phyloP scores from a whole-genome alignment of 805 yeast species.

The Soucietia sequanensis region DNA sequence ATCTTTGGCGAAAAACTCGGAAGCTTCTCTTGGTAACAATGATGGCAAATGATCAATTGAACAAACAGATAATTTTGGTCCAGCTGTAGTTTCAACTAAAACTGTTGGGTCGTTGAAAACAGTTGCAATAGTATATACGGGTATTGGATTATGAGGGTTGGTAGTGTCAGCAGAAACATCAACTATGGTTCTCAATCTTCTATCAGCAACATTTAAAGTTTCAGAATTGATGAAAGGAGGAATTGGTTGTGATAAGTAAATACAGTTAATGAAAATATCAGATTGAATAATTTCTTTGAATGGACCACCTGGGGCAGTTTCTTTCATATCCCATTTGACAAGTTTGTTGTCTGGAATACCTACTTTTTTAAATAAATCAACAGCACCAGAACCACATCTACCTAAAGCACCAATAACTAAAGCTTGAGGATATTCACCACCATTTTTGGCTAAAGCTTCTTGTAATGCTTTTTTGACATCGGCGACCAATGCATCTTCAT shows the following conservation, averaged over 20 bases:
- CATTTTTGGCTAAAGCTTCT: slow-evolving; percentile 54
- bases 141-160: slow-evolving; percentile 96
- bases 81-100: slow-evolving; percentile 68
- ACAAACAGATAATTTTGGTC: slow-evolving; percentile 86
- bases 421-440: slow-evolving; percentile 71
- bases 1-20: slow-evolving; percentile 86
- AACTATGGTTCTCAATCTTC: slow-evolving; percentile 87
- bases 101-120: slow-evolving; percentile 91
- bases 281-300: slow-evolving; percentile 85
- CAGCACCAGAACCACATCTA: slow-evolving; percentile 98
- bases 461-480: slow-evolving; percentile 63
- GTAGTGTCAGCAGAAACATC: slow-evolving; percentile 99
- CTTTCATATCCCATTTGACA: slow-evolving; percentile 94
- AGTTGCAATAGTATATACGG: slow-evolving; percentile 88
- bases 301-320: slow-evolving; percentile 97
- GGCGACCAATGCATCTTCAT: slow-evolving; percentile 70
- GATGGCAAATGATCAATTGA: slow-evolving; percentile 97
- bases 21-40: slow-evolving; percentile 93
- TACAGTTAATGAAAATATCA: slow-evolving; percentile 94
- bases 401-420: slow-evolving; percentile 97
- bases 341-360: slow-evolving; percentile 88
- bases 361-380: slow-evolving; percentile 73
- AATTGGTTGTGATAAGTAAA: slow-evolving; percentile 88
- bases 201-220: slow-evolving; percentile 58
- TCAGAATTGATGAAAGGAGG: slow-evolving; percentile 83